These are phyloP conservation scores for Pyricularia pennisetigena DNA, from an alignment of 2,329 filamentous ascomycete species.

Conservation along the genomic window DNA sequence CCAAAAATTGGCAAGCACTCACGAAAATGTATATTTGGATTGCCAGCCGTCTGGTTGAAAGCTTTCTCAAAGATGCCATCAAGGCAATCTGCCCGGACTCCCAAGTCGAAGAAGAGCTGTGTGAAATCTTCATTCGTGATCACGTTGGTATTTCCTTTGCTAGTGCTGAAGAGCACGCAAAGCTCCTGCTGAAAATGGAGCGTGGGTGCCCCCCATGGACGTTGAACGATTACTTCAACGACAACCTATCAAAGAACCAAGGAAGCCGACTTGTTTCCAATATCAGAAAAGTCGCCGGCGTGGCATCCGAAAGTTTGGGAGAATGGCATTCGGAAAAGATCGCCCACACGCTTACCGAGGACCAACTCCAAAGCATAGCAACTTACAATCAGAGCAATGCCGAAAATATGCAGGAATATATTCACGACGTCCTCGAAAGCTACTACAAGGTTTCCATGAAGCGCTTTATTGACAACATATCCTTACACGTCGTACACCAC, in stretches of 20 bases:
- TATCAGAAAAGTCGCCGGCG: conserved; percentile 7
- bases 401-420: conserved; percentile 26
- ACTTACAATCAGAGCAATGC: conserved; percentile 6
- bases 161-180: conserved; percentile 34
- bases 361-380: conserved; percentile 5
- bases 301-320: neutral
- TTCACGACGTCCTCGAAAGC: conserved; percentile 48
- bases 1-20: conserved; percentile 38
- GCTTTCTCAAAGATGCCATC: conserved; percentile 35
- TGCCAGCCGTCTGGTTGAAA: conserved; percentile 28
- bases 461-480: conserved; percentile 53
- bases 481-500: conserved; percentile 12
- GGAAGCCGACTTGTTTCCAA: conserved; percentile 11
- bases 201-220: conserved; percentile 33
- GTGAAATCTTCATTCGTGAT: conserved; percentile 30
- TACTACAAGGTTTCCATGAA: conserved; percentile 53
- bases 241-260: conserved; percentile 20
- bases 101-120: conserved; percentile 27
- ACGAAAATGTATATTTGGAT: conserved; percentile 32
- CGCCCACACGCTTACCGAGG: conserved; percentile 1
- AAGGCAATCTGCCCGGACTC: conserved; percentile 29
- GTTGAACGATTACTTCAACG: conserved; percentile 40
- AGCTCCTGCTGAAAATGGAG: conserved; percentile 44
- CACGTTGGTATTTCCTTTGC: conserved; percentile 33
- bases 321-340: neutral